Evolutionary conservation across 2,329 filamentous ascomycete species (phyloP), one percentile per base, ranked within the genome.

Genomic region (Aspergillus flavus): DNA sequence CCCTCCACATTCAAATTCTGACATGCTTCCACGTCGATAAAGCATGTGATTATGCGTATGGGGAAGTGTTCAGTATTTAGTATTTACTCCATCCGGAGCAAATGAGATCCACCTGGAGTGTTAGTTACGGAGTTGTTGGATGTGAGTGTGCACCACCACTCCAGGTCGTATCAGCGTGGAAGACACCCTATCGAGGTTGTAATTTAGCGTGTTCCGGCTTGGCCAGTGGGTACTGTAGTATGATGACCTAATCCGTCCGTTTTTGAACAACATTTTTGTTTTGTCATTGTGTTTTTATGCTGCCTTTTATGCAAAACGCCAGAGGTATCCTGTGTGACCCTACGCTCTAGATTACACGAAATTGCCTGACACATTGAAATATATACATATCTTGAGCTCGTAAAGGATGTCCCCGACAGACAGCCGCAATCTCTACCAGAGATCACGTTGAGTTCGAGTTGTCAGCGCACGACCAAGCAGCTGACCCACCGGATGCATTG

Each of bases 401-500:
- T 36, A 36, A 14, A 16, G 34, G 34, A 36, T 36, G 34, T 6
- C 34, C 14, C 34, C 6, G 6, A 16, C 12, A 16, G 34, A 36
- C 34, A 16, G 12, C 14, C 14, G 34, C 12, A 16, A 16, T 36
- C 34, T 36, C 34, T 2, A 5, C 14, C 34, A 6, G 45, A 26
- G 21, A 30, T 50, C 46, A 50, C 9, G 46, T 30, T 14, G 68
- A 70, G 52, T 67, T 66, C 5, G 80, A 80, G 71, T 83, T 83
- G 57, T 83, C 80, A 0, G 76, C 77, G 56, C 80, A 83, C 1
- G 80, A 79, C 74, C 78, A 82, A 0, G 78, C 78, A 1, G 70
- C 68, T 3, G 78, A 77, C 0, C 78, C 78, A 1, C 75, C 76
- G 4, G 69, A 69, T 5, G 64, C 64, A n/a, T 71, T 69, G 60